These are phyloP conservation scores for Silybum marianum DNA, from an alignment of 129 eudicot genomes.

Conservation along the genomic window DNA sequence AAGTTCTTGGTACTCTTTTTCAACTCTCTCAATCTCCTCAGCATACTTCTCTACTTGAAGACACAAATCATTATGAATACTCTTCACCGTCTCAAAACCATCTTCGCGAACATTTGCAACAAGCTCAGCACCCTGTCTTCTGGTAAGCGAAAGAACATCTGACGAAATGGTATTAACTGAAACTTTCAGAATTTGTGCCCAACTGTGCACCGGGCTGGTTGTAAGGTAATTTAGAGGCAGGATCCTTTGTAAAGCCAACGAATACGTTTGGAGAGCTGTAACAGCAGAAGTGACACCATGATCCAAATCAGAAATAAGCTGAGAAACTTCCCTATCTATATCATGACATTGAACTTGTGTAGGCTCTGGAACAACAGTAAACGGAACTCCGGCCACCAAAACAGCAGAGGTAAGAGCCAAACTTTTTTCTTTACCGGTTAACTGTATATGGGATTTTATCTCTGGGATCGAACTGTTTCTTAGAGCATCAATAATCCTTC, in stretches of 20 bases:
- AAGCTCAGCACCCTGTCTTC: conserved; percentile 87
- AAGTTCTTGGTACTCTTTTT: conserved; percentile 69
- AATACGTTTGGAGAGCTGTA: conserved; percentile 78
- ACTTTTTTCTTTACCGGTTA: conserved; percentile 58
- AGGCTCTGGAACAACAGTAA: conserved; percentile 96
- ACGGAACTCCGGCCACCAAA: conserved; percentile 88
- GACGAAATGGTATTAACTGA: conserved; percentile 64
- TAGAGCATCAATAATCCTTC: conserved; percentile 82
- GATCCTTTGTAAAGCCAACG: conserved; percentile 82
- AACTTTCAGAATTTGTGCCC: conserved; percentile 85
- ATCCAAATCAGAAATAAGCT: conserved; percentile 65
- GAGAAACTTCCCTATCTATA: conserved; percentile 84
- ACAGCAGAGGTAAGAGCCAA: conserved; percentile 89
- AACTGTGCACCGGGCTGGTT: conserved; percentile 84
- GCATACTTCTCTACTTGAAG: conserved; percentile 76
- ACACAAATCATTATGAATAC: conserved; percentile 70
- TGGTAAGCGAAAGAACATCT: conserved; percentile 58
- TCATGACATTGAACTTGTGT: conserved; percentile 97
- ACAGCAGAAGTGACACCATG: conserved; percentile 74
- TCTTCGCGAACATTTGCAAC: conserved; percentile 44
- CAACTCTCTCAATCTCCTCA: conserved; percentile 74
- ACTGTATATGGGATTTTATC: conserved; percentile 48
- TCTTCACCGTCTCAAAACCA: conserved; percentile 48
- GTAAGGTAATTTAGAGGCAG: conserved; percentile 89
- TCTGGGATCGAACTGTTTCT: conserved; percentile 80